A percentile compares a stretch with the other conserved stretches of the same genome.
Conservation (phyloP, 2,329 filamentous ascomycete genomes). For the Phoma herbarum region DNA sequence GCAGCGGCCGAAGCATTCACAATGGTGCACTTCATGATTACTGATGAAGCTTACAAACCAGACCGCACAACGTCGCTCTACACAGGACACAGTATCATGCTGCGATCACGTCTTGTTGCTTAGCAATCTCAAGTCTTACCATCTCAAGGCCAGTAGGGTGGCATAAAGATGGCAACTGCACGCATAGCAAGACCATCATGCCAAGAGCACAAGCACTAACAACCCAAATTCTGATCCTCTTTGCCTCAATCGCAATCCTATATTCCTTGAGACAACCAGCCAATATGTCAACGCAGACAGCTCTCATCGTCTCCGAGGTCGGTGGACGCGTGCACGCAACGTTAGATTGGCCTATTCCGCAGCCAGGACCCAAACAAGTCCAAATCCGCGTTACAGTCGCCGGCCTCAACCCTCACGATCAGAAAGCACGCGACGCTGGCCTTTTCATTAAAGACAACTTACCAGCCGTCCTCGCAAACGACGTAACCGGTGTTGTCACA, state of each 20-base stretch:
- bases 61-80: background rate
- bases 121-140: background rate
- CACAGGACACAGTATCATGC: background rate
- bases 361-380: slow-evolving; percentile 3
- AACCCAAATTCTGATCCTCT: background rate
- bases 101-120: background rate
- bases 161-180: background rate
- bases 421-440: slow-evolving; percentile 49
- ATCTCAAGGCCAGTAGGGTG: background rate
- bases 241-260: background rate
- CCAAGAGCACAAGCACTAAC: background rate
- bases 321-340: slow-evolving; percentile 1
- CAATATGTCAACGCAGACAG: background rate
- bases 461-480: slow-evolving; percentile 50
- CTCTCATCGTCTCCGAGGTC: slow-evolving; percentile 1
- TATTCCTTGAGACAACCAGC: background rate
- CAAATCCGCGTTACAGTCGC: slow-evolving; percentile 2
- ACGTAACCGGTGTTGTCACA: slow-evolving; percentile 59
- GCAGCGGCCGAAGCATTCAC: background rate
- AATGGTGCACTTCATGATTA: background rate
- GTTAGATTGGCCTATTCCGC: slow-evolving; percentile 1
- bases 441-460: slow-evolving; percentile 48
- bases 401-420: slow-evolving; percentile 46
- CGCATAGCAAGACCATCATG: background rate
- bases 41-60: background rate